Conservation (phyloP, 2,329 filamentous ascomycete genomes). For the Sclerotinia borealis region DNA sequence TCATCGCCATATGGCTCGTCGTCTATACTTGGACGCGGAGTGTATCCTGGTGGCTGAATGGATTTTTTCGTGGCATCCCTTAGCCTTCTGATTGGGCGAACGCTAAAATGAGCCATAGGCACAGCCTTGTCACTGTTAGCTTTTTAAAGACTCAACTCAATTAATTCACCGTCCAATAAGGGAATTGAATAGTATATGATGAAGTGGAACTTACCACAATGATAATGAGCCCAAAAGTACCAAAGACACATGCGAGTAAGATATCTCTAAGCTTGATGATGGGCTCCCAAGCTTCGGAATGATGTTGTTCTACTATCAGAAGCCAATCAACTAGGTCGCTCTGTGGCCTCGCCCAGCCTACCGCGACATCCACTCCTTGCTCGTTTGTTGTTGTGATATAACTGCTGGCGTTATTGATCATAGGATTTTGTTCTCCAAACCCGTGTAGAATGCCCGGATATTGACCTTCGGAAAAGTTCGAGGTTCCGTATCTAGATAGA, state of each 20-base stretch:
- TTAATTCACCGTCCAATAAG: neutral
- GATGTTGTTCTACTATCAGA: constrained; percentile 70
- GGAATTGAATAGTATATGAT: neutral
- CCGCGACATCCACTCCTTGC: constrained; percentile 60
- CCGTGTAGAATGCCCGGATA: constrained; percentile 57
- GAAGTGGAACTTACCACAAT: constrained; percentile 40
- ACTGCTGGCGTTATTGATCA: constrained; percentile 62
- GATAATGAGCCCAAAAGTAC: constrained; percentile 67
- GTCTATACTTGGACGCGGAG: constrained; percentile 27
- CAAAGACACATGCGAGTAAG: constrained; percentile 78
- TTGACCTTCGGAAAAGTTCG: constrained; percentile 50
- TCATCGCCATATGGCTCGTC: constrained; percentile 19
- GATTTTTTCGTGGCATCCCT: constrained; percentile 31
- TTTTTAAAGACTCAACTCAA: neutral
- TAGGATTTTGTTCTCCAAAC: constrained; percentile 45
- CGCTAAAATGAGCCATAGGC: constrained; percentile 75
- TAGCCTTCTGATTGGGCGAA: constrained; percentile 53
- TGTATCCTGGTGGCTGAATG: constrained; percentile 30
- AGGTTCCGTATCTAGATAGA: constrained; percentile 27
- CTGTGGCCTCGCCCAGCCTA: constrained; percentile 70
- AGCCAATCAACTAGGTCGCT: constrained; percentile 73
- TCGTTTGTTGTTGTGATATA: constrained; percentile 68
- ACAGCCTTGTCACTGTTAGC: constrained; percentile 41
- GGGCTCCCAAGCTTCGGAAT: constrained; percentile 67
- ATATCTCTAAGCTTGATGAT: constrained; percentile 73